Base-by-base conservation (phyloP, 495 filamentous ascomycete species). In the Amphirosellinia nigrospora region DNA sequence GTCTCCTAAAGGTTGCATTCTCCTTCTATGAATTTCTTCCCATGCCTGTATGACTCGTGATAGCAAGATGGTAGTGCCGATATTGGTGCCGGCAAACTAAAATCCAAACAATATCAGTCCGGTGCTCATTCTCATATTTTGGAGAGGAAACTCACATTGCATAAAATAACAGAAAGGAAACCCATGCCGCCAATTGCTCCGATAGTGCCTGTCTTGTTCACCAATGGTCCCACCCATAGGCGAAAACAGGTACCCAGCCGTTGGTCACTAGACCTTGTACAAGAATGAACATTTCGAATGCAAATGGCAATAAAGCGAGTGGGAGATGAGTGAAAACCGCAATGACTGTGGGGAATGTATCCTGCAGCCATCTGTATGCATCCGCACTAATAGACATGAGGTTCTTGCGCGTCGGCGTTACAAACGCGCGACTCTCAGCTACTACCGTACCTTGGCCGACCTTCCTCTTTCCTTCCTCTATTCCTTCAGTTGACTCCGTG, bases 81-180 rank as follows among this genome's bases (percentile, higher is more conserved):
- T 92, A 69, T 92, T 91, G 11, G 89, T 91, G 16, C 89, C 89
- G 13, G 89, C 87, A 69, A 91, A 92, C 89, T 91, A 68, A 11
- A 46, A 19, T 16, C 23, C 10, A 11, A 16, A 38, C 11, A 15
- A 38, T 63, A 10, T 69, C 8, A 72, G 48, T 43, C 19, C 5
- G 16, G 59, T 9, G 36, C 0, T 46, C 56, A 45, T 65, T 28
- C 43, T 32, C 3, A 11, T 48, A 41, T 48, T 48, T 61, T 32
- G 45, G 21, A 52, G 30, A 21, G 16, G 15, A 71, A 58, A 84
- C 88, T 82, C 77, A 90, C 89, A 67, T 92, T 91, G 80, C 89
- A 91, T 10, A 92, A 77, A 58, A 91, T 82, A 4, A 90, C 88
- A 10, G 88, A 90, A 6, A 92, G 72, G 65, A 92, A 89, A 0